phyloP scores from a whole-genome alignment of 1,284 basidiomycete genomes.

The Moniliella sp. region DNA sequence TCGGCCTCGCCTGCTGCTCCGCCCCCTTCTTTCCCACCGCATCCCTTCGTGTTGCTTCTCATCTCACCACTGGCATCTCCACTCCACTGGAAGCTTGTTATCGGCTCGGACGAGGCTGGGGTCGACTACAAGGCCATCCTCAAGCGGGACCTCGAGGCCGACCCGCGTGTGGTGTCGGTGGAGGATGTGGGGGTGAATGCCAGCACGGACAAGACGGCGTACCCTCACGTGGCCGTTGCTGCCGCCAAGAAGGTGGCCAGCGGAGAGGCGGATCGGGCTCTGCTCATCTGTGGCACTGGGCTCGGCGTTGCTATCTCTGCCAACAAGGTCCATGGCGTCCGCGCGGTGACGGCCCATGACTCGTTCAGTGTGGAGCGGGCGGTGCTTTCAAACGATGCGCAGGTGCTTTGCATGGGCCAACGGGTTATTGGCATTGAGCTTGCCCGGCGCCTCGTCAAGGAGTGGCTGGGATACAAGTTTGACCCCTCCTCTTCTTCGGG shows the following conservation, averaged over 20 bases:
- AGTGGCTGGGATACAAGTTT: constrained; percentile 37
- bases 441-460: constrained; percentile 34
- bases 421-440: constrained; percentile 37
- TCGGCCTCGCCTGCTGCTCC: too few species aligned
- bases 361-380: constrained; percentile 37
- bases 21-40: too few species aligned
- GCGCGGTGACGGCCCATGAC: constrained; percentile 36
- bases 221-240: constrained; percentile 36
- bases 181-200: constrained; percentile 16
- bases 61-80: too few species aligned
- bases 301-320: constrained; percentile 36
- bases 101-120: constrained; percentile 10
- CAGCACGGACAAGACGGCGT: constrained; percentile 33
- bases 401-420: constrained; percentile 38
- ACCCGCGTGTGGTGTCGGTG: constrained; percentile 15
- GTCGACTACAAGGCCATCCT: constrained; percentile 22
- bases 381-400: constrained; percentile 37
- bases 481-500: constrained; percentile 34
- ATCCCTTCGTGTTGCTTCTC: too few species aligned
- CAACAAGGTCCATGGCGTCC: constrained; percentile 35
- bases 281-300: constrained; percentile 38
- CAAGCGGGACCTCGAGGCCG: constrained; percentile 13
- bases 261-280: constrained; percentile 36
- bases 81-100: constrained; percentile 5
- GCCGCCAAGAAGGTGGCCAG: constrained; percentile 35